Percentiles rank a stretch among this genome's conserved stretches.
phyloP scores from a whole-genome alignment of 176 grass and related monocot species.

The Zoysia japonica region DNA sequence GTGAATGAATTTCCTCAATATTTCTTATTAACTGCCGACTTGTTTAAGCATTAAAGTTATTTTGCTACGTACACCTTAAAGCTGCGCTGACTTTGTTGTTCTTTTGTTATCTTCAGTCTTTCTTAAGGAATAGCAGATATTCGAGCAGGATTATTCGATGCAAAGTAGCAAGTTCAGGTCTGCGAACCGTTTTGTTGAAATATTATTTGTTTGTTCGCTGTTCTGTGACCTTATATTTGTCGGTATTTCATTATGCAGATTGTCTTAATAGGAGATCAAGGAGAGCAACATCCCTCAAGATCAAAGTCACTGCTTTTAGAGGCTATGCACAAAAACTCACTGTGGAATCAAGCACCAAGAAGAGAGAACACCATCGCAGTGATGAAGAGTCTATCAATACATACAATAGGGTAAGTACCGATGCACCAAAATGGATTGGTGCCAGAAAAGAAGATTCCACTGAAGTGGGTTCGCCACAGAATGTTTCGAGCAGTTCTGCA shows the following conservation, averaged over 20 bases:
- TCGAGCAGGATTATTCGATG: conserved; percentile 42
- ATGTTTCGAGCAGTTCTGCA: conserved; percentile 23
- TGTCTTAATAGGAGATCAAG: conserved; percentile 53
- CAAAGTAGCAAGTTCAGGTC: conserved; percentile 61
- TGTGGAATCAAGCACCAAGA: conserved; percentile 31
- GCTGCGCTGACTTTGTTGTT: conserved; percentile 6
- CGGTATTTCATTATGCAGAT: conserved; percentile 41
- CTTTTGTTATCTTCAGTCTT: conserved; percentile 44
- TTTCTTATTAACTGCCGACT: background rate
- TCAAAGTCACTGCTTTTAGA: conserved; percentile 52
- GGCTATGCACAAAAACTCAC: conserved; percentile 43
- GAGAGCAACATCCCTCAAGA: conserved; percentile 40
- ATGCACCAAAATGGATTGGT: conserved; percentile 28
- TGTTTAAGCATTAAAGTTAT: conserved; percentile 11
- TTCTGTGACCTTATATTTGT: conserved; percentile 28
- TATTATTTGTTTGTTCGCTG: conserved; percentile 16
- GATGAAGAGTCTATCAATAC: conserved; percentile 31
- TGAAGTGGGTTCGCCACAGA: conserved; percentile 10
- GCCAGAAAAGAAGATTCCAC: conserved; percentile 4
- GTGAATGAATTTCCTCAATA: background rate
- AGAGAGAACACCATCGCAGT: conserved; percentile 35
- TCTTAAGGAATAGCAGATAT: conserved; percentile 34
- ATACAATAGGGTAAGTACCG: conserved; percentile 7
- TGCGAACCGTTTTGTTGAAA: conserved; percentile 18
- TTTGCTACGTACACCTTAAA: background rate